Percentiles rank a stretch among this genome's conserved stretches.
These are phyloP conservation scores for Avicennia marina DNA, from an alignment of 257 asterid species.

Conservation along the genomic window DNA sequence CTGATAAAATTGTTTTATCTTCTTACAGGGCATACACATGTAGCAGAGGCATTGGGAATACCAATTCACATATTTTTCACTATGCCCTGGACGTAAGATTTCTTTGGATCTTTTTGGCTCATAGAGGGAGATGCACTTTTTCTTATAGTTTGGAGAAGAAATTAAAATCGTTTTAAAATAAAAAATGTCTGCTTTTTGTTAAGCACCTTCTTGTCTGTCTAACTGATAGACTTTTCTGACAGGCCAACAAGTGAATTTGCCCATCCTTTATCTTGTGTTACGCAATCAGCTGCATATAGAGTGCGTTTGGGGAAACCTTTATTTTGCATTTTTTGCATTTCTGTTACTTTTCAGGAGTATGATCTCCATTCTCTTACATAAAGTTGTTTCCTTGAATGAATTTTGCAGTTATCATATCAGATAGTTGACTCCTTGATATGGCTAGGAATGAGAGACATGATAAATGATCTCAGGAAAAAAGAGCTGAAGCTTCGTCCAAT, in stretches of 20 bases:
- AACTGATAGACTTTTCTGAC: slow-evolving; percentile 27
- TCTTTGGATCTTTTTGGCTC: background rate
- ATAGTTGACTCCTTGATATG: slow-evolving; percentile 93
- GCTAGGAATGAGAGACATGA: slow-evolving; percentile 95
- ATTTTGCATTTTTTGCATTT: slow-evolving; percentile 16
- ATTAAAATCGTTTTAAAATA: no score
- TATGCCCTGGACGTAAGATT: slow-evolving; percentile 99
- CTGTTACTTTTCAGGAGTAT: slow-evolving; percentile 12
- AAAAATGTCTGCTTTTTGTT: no score
- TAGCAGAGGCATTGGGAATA: slow-evolving; percentile 97
- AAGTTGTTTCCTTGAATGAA: slow-evolving; percentile 17
- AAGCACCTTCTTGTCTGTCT: no score
- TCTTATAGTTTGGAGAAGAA: no score
- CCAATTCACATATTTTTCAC: slow-evolving; percentile 98
- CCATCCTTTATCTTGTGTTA: slow-evolving; percentile 96
- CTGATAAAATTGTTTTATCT: background rate
- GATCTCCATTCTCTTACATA: no score
- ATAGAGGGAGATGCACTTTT: no score
- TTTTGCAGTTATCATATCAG: slow-evolving; percentile 86
- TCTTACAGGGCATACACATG: slow-evolving; percentile 85
- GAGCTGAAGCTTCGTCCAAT: slow-evolving; percentile 89
- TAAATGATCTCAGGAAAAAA: slow-evolving; percentile 84
- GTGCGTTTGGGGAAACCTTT: slow-evolving; percentile 40
- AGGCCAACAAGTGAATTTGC: slow-evolving; percentile 98
- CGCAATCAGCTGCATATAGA: slow-evolving; percentile 98